Conservation (phyloP, 257 asterid genomes). For the Solanum piurae region DNA sequence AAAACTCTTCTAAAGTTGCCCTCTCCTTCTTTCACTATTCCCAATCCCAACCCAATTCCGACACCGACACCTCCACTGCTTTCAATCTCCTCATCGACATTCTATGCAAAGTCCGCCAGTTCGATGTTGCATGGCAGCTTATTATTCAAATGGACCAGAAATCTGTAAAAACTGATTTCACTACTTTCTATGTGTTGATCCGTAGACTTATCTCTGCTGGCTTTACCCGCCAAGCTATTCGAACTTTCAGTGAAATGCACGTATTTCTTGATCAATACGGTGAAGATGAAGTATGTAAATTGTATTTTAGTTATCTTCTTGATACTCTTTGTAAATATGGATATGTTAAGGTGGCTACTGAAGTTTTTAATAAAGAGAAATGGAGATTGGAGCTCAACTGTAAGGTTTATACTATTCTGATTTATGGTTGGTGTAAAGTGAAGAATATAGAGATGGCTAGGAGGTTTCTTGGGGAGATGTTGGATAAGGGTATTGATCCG, state of each 20-base stretch:
- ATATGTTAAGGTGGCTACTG: constrained; percentile 69
- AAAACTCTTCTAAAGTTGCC: constrained; percentile 66
- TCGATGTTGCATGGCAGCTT: constrained; percentile 81
- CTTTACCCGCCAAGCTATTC: constrained; percentile 52
- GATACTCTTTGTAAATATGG: constrained; percentile 91
- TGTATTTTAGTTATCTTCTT: constrained; percentile 42
- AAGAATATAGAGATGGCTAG: constrained; percentile 55
- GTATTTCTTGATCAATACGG: constrained; percentile 38
- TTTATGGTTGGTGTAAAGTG: constrained; percentile 84
- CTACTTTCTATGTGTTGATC: constrained; percentile 61
- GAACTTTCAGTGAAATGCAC: constrained; percentile 65
- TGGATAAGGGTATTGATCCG: constrained; percentile 55
- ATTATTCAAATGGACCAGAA: constrained; percentile 52
- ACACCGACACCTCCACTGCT: constrained; percentile 23
- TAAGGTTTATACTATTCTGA: constrained; percentile 59
- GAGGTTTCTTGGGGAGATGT: constrained; percentile 66
- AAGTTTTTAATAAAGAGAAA: constrained; percentile 67
- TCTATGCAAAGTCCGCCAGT: constrained; percentile 68
- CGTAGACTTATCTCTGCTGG: constrained; percentile 68
- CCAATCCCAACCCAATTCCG: constrained; percentile 20
- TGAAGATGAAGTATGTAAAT: constrained; percentile 10
- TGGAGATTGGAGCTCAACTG: constrained; percentile 42
- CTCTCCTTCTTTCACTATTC: constrained; percentile 63
- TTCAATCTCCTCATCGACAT: constrained; percentile 60
- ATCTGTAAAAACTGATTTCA: constrained; percentile 46